A percentile compares a stretch with the other conserved stretches of the same genome.
Conservation (phyloP, 2,329 filamentous ascomycete genomes). For the Fusarium sp. region DNA sequence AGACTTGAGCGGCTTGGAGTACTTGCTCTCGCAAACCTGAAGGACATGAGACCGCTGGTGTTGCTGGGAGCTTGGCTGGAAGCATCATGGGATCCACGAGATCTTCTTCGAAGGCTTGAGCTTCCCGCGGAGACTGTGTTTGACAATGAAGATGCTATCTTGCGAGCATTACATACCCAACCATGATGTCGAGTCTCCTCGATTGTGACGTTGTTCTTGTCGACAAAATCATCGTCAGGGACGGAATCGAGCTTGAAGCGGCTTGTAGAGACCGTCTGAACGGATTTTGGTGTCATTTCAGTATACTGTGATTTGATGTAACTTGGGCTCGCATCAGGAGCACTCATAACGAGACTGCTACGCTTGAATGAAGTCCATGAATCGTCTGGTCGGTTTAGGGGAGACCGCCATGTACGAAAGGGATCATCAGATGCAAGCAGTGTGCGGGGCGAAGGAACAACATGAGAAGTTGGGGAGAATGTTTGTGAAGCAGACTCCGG, state of each 20-base stretch:
- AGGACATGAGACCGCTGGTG: constrained; percentile 3
- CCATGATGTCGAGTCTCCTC: constrained; percentile 12
- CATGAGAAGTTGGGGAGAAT: not conserved
- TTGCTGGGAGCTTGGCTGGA: not conserved
- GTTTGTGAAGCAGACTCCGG: not conserved
- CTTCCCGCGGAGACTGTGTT: constrained; percentile 23
- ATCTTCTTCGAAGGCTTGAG: not conserved
- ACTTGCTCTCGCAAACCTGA: constrained; percentile 4
- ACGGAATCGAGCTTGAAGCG: not conserved
- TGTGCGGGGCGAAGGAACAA: constrained; percentile 3
- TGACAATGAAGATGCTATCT: constrained; percentile 42
- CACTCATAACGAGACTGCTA: constrained; percentile 6
- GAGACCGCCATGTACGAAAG: constrained; percentile 19
- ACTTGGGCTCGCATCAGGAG: constrained; percentile 30
- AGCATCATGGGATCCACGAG: not conserved
- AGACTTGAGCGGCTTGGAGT: constrained; percentile 9
- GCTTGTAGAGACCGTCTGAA: not conserved
- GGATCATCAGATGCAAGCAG: constrained; percentile 24
- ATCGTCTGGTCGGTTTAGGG: constrained; percentile 22
- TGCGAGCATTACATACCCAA: constrained; percentile 42
- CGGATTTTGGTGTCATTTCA: not conserved
- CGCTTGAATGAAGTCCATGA: constrained; percentile 32
- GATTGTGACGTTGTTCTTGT: not conserved
- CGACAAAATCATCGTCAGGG: not conserved
- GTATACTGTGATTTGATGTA: constrained; percentile 35